Conservation (phyloP, 106 monocot genomes). For the Platanthera guangdongensis region DNA sequence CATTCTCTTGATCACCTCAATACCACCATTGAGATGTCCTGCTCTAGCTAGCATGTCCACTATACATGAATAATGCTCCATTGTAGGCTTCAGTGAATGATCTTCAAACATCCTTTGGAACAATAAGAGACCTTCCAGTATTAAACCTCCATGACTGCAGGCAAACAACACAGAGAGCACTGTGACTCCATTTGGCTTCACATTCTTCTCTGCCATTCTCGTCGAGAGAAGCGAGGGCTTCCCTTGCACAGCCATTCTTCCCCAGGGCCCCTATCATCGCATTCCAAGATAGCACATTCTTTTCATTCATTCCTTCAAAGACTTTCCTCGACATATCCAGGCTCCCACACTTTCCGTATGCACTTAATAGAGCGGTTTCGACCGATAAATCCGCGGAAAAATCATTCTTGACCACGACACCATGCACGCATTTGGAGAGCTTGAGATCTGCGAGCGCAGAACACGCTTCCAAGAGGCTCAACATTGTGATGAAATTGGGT, state of each 20-base stretch:
- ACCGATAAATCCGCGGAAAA: constrained; percentile 28
- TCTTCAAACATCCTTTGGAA: constrained; percentile 34
- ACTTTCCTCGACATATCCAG: constrained; percentile 31
- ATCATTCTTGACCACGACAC: constrained; percentile 28
- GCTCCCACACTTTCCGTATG: constrained; percentile 78
- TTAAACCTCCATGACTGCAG: constrained; percentile 67
- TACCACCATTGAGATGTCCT: constrained; percentile 38
- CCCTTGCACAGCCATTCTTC: constrained; percentile 55
- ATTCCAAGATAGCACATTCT: constrained; percentile 61
- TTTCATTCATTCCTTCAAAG: constrained; percentile 44
- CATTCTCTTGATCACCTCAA: constrained; percentile 36
- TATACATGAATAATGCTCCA: constrained; percentile 68
- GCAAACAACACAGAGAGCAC: constrained; percentile 62
- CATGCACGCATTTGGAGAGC: constrained; percentile 40
- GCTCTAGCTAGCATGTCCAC: constrained; percentile 85
- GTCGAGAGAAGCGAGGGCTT: constrained; percentile 46
- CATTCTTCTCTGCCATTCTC: constrained; percentile 38
- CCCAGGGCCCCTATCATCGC: constrained; percentile 70
- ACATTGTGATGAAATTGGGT: constrained; percentile 47
- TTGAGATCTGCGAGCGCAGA: constrained; percentile 32
- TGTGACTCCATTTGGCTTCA: constrained; percentile 61
- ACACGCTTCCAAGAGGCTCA: constrained; percentile 69
- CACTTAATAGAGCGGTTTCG: constrained; percentile 46
- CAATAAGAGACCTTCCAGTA: constrained; percentile 52
- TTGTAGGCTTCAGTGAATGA: constrained; percentile 18